Percentiles rank a stretch among this genome's conserved stretches.
Evolutionary conservation across 495 filamentous ascomycete species (phyloP).

Genomic region (Penicillium goetzii): DNA sequence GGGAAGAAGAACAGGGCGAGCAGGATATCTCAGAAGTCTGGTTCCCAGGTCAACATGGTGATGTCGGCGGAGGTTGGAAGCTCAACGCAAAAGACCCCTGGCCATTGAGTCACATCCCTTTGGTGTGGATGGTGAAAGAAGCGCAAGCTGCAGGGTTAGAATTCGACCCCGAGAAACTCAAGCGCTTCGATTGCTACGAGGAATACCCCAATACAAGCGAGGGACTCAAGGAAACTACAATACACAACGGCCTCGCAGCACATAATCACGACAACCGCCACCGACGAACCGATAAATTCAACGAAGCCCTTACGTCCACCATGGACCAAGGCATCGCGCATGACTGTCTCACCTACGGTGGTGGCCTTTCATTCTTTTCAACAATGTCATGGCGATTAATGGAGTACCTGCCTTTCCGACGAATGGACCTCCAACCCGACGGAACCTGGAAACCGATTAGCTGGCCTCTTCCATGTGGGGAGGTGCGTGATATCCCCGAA

Average conservation of each 20-base stretch:
- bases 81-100: slow-evolving; percentile 54
- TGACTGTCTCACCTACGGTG: slow-evolving; percentile 67
- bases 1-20: slow-evolving; percentile 52
- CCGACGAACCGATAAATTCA: slow-evolving; percentile 17
- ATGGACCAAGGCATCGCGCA: slow-evolving; percentile 61
- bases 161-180: slow-evolving; percentile 68
- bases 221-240: neutral
- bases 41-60: slow-evolving; percentile 80
- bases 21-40: slow-evolving; percentile 80
- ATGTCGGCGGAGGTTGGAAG: slow-evolving; percentile 82
- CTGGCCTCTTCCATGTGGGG: slow-evolving; percentile 75
- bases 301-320: slow-evolving; percentile 9
- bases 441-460: slow-evolving; percentile 75
- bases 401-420: slow-evolving; percentile 77
- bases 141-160: slow-evolving; percentile 68
- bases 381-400: slow-evolving; percentile 74
- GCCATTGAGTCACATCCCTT: slow-evolving; percentile 68
- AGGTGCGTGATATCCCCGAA: slow-evolving; percentile 74
- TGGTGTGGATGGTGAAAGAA: slow-evolving; percentile 82
- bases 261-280: neutral
- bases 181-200: slow-evolving; percentile 61
- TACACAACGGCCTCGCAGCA: neutral
- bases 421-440: slow-evolving; percentile 71
- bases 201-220: neutral
- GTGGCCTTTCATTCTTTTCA: slow-evolving; percentile 55